Percentiles rank a stretch among this genome's conserved stretches.
Conservation (phyloP, 768 basidiomycete genomes). For the Obba rivulosa region DNA sequence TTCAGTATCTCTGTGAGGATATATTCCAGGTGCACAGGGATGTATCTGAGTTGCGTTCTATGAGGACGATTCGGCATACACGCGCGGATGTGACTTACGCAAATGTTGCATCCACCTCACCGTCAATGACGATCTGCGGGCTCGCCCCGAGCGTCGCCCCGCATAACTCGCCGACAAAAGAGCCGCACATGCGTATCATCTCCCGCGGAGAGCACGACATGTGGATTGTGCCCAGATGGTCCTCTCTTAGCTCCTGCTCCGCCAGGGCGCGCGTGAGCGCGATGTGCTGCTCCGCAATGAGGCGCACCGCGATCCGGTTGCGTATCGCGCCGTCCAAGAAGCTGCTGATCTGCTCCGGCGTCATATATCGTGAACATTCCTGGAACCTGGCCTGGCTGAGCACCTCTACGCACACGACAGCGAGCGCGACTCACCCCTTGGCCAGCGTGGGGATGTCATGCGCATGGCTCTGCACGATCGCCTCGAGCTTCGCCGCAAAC, state of each 20-base stretch:
- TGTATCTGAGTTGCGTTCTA: conserved; percentile 48
- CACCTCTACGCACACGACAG: neutral
- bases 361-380: conserved; percentile 81
- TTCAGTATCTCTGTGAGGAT: conserved; percentile 88
- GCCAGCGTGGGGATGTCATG: conserved; percentile 91
- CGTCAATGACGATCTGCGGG: conserved; percentile 67
- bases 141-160: conserved; percentile 75
- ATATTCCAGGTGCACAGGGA: conserved; percentile 89
- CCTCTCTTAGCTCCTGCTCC: conserved; percentile 28
- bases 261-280: conserved; percentile 68
- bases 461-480: conserved; percentile 69
- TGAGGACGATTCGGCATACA: neutral
- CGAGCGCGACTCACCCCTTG: conserved; percentile 55
- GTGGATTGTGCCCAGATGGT: conserved; percentile 70
- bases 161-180: conserved; percentile 81
- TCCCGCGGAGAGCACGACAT: conserved; percentile 62
- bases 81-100: conserved; percentile 46
- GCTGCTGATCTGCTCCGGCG: conserved; percentile 67
- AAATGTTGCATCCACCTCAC: conserved; percentile 65
- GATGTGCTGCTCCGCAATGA: conserved; percentile 91
- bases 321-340: conserved; percentile 84
- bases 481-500: conserved; percentile 65
- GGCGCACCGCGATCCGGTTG: conserved; percentile 79
- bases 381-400: conserved; percentile 56
- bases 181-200: conserved; percentile 75